Evolutionary conservation across 257 asterid genomes (phyloP), one percentile per base, ranked within the genome.

Genomic region (Paraleonurus japonicus): DNA sequence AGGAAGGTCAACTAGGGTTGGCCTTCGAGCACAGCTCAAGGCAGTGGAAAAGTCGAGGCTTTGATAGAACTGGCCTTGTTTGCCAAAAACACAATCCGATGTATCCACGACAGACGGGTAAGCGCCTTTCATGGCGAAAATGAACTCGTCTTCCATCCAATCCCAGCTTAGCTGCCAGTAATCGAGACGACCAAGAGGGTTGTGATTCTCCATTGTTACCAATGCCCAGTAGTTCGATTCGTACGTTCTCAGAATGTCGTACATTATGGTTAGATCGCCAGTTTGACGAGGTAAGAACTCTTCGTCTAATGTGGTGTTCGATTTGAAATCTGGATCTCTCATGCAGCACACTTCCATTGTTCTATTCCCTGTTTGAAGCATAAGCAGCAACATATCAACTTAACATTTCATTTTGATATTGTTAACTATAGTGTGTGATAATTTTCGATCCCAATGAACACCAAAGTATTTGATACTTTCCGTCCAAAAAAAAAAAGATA

Each of bases 141-240:
- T 88, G 79, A 94, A 94, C 81, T 91, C 99, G 7, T 86, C 96
- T 48, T 89, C 90, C 97, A 94, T 91, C 99, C 99, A 94, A 61
- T 94, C 97, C 96, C 97, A 94, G 83, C 95, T 91, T 19, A 94
- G 65, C 75, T 82, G 82, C 99, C 98, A 94, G 83, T 85, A 84
- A 32, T 94, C 97, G 20, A 94, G 96, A 0, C 99, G 85, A 41
- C 95, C 97, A 4, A 94, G 95, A 2, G 93, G 86, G 73, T 88
- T 89, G 80, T 91, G 96, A 76, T 89, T 91, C 28, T 87, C 80
- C 4, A 94, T 91, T 0, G 85, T 82, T 24, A 94, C 97, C 30
- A 84, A 85, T 0, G 99, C 96, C 97, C 97, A 91, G 69, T 94
- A 94, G 57, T 74, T 89, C 8, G 89, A 75, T 1, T 84, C 93